These are phyloP conservation scores for Fusarium sp. DNA, from an alignment of 2,329 filamentous ascomycete species.

Conservation along the genomic window DNA sequence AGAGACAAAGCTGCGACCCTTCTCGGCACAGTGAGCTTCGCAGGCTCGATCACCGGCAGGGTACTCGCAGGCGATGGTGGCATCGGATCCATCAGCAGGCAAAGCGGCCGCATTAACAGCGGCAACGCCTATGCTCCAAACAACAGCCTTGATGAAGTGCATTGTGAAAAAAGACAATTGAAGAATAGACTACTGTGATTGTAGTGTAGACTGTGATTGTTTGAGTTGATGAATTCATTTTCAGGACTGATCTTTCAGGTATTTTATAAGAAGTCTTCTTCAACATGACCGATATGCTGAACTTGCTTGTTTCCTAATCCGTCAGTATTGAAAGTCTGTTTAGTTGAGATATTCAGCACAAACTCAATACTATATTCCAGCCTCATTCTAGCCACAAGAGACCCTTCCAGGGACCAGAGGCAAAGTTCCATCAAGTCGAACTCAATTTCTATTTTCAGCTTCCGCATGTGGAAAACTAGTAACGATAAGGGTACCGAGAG, in stretches of 20 bases:
- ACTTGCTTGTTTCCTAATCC: conserved; percentile 1
- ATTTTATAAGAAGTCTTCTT: conserved; percentile 3
- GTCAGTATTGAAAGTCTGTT: neutral
- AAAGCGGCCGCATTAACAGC: conserved; percentile 14
- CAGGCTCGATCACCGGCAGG: conserved; percentile 7
- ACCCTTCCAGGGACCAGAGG: neutral
- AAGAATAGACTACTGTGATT: neutral
- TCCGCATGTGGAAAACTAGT: neutral
- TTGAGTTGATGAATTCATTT: neutral
- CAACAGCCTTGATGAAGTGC: conserved; percentile 18
- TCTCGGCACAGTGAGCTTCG: conserved; percentile 4
- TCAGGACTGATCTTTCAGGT: neutral
- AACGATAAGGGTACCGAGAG: neutral
- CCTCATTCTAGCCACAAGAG: neutral
- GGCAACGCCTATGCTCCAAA: conserved; percentile 15
- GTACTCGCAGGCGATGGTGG: conserved; percentile 1
- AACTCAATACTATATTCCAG: conserved; percentile 4
- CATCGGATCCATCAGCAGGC: neutral
- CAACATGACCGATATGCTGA: neutral
- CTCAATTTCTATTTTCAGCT: conserved; percentile 1
- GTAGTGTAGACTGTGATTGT: conserved; percentile 7
- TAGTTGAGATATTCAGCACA: neutral
- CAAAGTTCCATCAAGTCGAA: neutral
- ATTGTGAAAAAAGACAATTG: neutral
- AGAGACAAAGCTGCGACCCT: neutral